These are phyloP conservation scores for Pluteus cervinus DNA, from an alignment of 768 basidiomycete genomes.

Conservation along the genomic window DNA sequence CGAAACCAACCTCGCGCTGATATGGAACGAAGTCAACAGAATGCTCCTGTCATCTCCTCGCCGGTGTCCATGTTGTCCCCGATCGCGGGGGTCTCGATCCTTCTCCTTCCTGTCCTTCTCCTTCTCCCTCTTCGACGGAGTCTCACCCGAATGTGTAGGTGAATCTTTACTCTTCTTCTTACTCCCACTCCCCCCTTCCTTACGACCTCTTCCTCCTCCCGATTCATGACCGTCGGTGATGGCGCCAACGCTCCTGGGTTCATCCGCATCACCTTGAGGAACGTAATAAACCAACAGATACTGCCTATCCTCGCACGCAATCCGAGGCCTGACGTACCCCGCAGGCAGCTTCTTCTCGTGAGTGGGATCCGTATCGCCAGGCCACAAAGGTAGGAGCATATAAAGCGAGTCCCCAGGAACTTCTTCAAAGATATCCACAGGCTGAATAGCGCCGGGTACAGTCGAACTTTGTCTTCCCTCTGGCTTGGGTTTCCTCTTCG, in stretches of 20 bases:
- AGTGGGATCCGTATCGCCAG: constrained; percentile 58
- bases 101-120: constrained; percentile 26
- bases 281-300: constrained; percentile 77
- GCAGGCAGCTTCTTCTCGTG: constrained; percentile 3
- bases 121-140: constrained; percentile 8
- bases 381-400: constrained; percentile 86
- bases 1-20: constrained; percentile 67
- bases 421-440: constrained; percentile 50
- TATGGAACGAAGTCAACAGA: constrained; percentile 59
- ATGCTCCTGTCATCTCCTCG: constrained; percentile 38
- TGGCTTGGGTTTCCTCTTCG: constrained; percentile 23
- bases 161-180: constrained; percentile 4
- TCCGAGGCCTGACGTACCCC: constrained; percentile 26
- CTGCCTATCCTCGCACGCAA: constrained; percentile 48
- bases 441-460: constrained; percentile 10
- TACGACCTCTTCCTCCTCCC: background rate
- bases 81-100: no score
- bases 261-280: constrained; percentile 6
- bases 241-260: constrained; percentile 1
- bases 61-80: no score
- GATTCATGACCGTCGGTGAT: background rate
- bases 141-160: constrained; percentile 11
- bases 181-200: constrained; percentile 1
- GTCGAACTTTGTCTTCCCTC: constrained; percentile 11
- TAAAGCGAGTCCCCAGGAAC: constrained; percentile 67